Evolutionary conservation across 2,329 filamentous ascomycete species (phyloP).

Genomic region (Lachnellula suecica): DNA sequence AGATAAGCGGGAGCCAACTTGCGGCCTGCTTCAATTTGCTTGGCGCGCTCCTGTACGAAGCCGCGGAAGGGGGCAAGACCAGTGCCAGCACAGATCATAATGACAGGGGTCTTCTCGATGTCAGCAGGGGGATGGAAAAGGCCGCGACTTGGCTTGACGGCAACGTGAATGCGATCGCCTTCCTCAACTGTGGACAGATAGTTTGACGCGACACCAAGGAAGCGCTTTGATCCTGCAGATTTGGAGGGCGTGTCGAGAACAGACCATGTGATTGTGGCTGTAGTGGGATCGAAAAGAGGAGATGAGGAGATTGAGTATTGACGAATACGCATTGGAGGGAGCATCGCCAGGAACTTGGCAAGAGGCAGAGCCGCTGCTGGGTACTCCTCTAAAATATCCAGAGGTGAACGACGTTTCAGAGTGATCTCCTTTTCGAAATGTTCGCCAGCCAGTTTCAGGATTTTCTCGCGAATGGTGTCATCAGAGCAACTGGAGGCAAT

Average conservation of each 20-base stretch:
- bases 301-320: slow-evolving; percentile 81
- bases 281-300: slow-evolving; percentile 46
- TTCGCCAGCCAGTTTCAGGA: slow-evolving; percentile 38
- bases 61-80: slow-evolving; percentile 49
- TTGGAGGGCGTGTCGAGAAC: slow-evolving; percentile 49
- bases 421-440: slow-evolving; percentile 29
- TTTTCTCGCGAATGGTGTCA: slow-evolving; percentile 40
- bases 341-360: slow-evolving; percentile 65
- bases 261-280: slow-evolving; percentile 59
- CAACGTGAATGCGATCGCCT: slow-evolving; percentile 38
- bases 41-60: slow-evolving; percentile 48
- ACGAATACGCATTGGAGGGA: slow-evolving; percentile 75
- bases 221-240: slow-evolving; percentile 38
- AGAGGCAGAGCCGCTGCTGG: slow-evolving; percentile 60
- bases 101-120: slow-evolving; percentile 30
- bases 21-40: slow-evolving; percentile 37
- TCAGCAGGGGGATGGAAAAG: slow-evolving; percentile 22
- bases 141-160: slow-evolving; percentile 41
- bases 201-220: slow-evolving; percentile 49
- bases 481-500: slow-evolving; percentile 47
- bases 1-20: slow-evolving; percentile 27
- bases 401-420: slow-evolving; percentile 57
- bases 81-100: slow-evolving; percentile 35
- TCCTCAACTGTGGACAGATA: slow-evolving; percentile 42
- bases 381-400: slow-evolving; percentile 70